Conservation (phyloP, 2,329 filamentous ascomycete species). For the Lasiodiplodia theobromae region DNA sequence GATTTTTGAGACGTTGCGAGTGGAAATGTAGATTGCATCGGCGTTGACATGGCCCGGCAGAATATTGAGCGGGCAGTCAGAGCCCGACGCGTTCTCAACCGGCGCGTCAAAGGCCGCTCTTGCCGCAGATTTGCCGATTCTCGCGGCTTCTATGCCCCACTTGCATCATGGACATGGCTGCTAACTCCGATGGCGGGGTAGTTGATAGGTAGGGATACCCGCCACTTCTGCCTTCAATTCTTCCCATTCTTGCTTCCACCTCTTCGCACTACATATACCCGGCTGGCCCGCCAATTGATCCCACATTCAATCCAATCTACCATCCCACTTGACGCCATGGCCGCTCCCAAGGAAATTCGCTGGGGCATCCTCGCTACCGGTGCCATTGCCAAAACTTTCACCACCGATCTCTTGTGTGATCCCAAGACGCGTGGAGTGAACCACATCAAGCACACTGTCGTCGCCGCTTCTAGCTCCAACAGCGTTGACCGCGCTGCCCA, state of each 20-base stretch:
- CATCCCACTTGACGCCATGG: slow-evolving; percentile 12
- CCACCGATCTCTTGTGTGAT: slow-evolving; percentile 79
- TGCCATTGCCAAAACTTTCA: slow-evolving; percentile 62
- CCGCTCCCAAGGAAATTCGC: slow-evolving; percentile 45
- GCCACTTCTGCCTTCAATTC: slow-evolving; percentile 5
- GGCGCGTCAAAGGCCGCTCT: not conserved
- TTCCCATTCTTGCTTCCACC: not conserved
- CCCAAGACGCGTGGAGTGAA: slow-evolving; percentile 71
- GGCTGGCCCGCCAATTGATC: not conserved
- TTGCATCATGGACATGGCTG: slow-evolving; percentile 20
- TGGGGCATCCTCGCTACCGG: slow-evolving; percentile 59
- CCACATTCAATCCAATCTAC: not conserved
- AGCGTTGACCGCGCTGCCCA: slow-evolving; percentile 72
- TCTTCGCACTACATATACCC: slow-evolving; percentile 1
- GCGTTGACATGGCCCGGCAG: not conserved
- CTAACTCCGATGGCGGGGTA: slow-evolving; percentile 13
- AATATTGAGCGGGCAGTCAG: not conserved
- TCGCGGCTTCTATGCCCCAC: slow-evolving; percentile 18
- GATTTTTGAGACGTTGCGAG: not conserved
- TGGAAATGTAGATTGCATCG: not conserved
- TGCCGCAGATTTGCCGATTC: not conserved
- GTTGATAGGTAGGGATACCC: not conserved
- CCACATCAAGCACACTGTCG: slow-evolving; percentile 78
- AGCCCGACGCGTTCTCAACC: slow-evolving; percentile 1
- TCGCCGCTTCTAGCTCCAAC: slow-evolving; percentile 80